These are phyloP conservation scores for Quercus mongolica DNA, from an alignment of 306 rosid genomes.

Conservation along the genomic window DNA sequence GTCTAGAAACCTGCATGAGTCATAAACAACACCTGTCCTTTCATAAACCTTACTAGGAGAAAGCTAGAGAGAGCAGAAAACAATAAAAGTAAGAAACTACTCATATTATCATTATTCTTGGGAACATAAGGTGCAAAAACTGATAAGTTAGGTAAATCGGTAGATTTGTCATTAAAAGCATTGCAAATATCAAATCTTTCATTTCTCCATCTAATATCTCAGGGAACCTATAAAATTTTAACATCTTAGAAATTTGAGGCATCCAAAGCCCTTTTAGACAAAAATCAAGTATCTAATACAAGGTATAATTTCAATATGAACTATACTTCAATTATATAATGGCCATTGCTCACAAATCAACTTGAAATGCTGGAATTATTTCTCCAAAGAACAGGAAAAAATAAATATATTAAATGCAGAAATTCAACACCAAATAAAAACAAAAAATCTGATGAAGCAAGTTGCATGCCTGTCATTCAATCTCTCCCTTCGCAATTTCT, in stretches of 20 bases:
- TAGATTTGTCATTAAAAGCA: neutral
- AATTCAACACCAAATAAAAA: neutral
- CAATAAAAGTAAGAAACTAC: neutral
- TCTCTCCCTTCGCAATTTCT: constrained; percentile 79
- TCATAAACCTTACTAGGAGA: neutral
- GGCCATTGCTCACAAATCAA: neutral
- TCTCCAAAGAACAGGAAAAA: neutral
- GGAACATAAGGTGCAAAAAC: neutral
- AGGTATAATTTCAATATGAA: neutral
- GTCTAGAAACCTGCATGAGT: constrained; percentile 59
- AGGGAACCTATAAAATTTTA: neutral
- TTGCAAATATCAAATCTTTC: neutral
- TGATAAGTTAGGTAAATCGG: neutral
- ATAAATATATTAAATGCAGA: neutral
- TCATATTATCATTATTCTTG: neutral
- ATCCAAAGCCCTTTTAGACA: neutral
- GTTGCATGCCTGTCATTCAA: constrained; percentile 79
- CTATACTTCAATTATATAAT: neutral
- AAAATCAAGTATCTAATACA: neutral
- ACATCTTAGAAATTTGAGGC: neutral
- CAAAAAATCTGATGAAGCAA: neutral
- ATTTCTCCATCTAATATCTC: neutral
- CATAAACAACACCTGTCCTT: constrained; percentile 11
- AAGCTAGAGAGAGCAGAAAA: neutral
- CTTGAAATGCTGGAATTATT: neutral